Conservation (phyloP, 805 yeast species). For the Candida xyloterini region DNA sequence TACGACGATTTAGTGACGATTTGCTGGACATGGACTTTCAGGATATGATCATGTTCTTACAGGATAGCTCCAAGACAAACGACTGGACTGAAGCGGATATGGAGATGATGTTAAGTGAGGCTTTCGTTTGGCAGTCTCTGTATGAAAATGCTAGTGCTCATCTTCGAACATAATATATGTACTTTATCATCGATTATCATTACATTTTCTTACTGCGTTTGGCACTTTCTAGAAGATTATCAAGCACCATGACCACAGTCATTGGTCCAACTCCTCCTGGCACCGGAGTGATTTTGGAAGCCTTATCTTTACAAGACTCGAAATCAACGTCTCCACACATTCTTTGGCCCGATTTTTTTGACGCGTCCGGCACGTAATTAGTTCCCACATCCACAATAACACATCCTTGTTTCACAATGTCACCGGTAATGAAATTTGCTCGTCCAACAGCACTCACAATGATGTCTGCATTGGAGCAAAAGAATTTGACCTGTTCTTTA, state of each 20-base stretch:
- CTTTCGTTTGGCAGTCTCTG: constrained; percentile 92
- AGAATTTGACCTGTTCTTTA: constrained; percentile 49
- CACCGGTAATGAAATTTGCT: constrained; percentile 81
- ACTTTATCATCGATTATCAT: background rate
- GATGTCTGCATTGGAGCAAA: constrained; percentile 71
- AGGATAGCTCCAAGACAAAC: constrained; percentile 76
- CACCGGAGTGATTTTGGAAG: constrained; percentile 84
- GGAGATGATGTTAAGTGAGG: constrained; percentile 90
- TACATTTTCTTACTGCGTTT: constrained; percentile 14
- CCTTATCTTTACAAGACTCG: constrained; percentile 58
- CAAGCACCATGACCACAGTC: constrained; percentile 95
- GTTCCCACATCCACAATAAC: constrained; percentile 94
- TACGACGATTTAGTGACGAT: constrained; percentile 80
- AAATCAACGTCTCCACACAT: constrained; percentile 96
- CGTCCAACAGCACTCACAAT: constrained; percentile 91
- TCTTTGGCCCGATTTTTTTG: constrained; percentile 73
- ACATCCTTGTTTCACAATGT: constrained; percentile 81
- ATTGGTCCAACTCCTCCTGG: constrained; percentile 99
- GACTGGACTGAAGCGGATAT: constrained; percentile 87
- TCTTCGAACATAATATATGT: constrained; percentile 33
- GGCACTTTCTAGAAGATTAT: constrained; percentile 81
- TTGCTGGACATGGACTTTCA: constrained; percentile 88
- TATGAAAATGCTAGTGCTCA: constrained; percentile 91
- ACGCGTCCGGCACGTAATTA: constrained; percentile 75
- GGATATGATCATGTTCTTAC: constrained; percentile 87